These are phyloP conservation scores for Trypanosoma grayi DNA, from an alignment of 208 protist genomes.

Conservation along the genomic window DNA sequence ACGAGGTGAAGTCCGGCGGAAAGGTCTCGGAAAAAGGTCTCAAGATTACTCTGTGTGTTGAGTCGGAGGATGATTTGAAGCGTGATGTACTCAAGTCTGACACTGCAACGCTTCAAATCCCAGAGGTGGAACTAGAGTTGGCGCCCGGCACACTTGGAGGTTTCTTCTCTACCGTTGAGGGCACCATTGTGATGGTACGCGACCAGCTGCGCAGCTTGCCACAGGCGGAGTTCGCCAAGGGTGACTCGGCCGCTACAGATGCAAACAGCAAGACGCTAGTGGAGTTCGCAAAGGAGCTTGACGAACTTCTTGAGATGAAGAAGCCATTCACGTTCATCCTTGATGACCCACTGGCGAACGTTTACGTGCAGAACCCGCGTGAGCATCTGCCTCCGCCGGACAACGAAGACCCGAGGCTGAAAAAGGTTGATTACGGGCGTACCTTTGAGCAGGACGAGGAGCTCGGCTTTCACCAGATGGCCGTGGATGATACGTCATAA, in stretches of 20 bases:
- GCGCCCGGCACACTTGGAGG: slow-evolving; percentile 89
- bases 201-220: slow-evolving; percentile 85
- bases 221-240: slow-evolving; percentile 70
- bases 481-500: slow-evolving; percentile 20
- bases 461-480: slow-evolving; percentile 87
- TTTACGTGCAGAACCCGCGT: slow-evolving; percentile 93
- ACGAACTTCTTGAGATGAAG: slow-evolving; percentile 59
- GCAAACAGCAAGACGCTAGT: slow-evolving; percentile 54
- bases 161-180: slow-evolving; percentile 95
- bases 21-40: slow-evolving; percentile 73
- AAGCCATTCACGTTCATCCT: slow-evolving; percentile 90
- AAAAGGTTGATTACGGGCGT: slow-evolving; percentile 73
- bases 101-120: slow-evolving; percentile 82
- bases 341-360: slow-evolving; percentile 91
- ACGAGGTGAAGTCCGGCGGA: slow-evolving; percentile 93
- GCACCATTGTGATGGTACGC: slow-evolving; percentile 78
- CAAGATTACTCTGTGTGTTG: slow-evolving; percentile 71
- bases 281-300: slow-evolving; percentile 80
- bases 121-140: slow-evolving; percentile 88
- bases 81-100: slow-evolving; percentile 95
- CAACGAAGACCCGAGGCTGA: slow-evolving; percentile 81
- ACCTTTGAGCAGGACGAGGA: slow-evolving; percentile 94
- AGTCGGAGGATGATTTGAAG: slow-evolving; percentile 82
- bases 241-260: slow-evolving; percentile 65
- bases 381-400: slow-evolving; percentile 81